Conservation (phyloP, 2,329 filamentous ascomycete genomes). For the Dissoconium aciculare region DNA sequence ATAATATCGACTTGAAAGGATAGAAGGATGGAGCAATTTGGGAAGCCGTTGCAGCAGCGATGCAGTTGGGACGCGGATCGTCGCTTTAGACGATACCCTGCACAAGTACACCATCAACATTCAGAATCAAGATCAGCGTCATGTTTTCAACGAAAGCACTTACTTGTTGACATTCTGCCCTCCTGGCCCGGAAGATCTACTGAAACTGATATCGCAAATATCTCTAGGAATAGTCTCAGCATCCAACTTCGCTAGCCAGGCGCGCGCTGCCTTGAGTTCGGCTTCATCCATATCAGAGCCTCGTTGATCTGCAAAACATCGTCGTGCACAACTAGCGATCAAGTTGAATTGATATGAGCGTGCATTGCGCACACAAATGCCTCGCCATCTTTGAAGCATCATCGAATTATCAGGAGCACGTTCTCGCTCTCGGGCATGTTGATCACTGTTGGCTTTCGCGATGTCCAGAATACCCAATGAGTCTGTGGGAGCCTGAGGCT, state of each 20-base stretch:
- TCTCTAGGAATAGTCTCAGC: conserved; percentile 40
- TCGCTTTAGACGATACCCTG: conserved; percentile 53
- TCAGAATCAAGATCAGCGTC: conserved; percentile 2
- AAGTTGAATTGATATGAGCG: too few relatives aligned
- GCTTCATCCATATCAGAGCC: conserved; percentile 12
- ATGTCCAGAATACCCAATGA: too few relatives aligned
- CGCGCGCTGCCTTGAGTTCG: conserved; percentile 30
- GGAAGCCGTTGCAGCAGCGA: conserved; percentile 41
- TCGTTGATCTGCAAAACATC: too few relatives aligned
- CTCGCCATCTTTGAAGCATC: too few relatives aligned
- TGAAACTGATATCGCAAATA: conserved; percentile 46
- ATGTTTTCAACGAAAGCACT: conserved; percentile 9
- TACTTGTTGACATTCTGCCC: conserved; percentile 59
- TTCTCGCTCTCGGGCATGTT: too few relatives aligned
- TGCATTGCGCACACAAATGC: too few relatives aligned
- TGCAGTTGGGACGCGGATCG: conserved; percentile 41
- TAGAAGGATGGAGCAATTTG: conserved; percentile 35
- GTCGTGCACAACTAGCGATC: too few relatives aligned
- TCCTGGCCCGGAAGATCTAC: conserved; percentile 48
- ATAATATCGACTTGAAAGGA: conserved; percentile 41
- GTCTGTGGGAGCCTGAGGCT: too few relatives aligned
- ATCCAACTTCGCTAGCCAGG: conserved; percentile 42
- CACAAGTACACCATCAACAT: neutral
- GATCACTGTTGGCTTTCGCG: too few relatives aligned
- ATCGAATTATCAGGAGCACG: too few relatives aligned